phyloP scores from a whole-genome alignment of 768 basidiomycete species.

The Rhodotorula toruloides region DNA sequence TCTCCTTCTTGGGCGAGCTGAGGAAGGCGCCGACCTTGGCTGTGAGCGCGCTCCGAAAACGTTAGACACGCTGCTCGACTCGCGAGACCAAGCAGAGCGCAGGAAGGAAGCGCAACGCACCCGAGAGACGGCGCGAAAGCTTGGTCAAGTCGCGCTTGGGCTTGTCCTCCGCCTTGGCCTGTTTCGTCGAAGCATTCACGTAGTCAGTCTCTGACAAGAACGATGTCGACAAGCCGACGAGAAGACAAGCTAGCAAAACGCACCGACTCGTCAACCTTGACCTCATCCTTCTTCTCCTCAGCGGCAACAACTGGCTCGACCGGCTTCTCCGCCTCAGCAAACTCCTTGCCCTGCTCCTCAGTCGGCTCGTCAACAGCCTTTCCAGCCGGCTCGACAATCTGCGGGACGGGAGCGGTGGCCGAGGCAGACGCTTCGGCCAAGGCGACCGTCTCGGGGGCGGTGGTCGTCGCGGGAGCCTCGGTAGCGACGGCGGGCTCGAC shows the following conservation, averaged over 20 bases:
- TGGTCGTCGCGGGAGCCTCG: slow-evolving; percentile 2
- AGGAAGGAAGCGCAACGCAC: slow-evolving; percentile 20
- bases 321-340: slow-evolving; percentile 10
- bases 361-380: background rate
- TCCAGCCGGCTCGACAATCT: slow-evolving; percentile 16
- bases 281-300: background rate
- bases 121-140: slow-evolving; percentile 26
- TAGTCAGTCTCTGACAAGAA: background rate
- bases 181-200: background rate
- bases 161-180: slow-evolving; percentile 30
- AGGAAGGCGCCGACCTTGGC: slow-evolving; percentile 30
- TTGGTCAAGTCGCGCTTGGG: slow-evolving; percentile 29
- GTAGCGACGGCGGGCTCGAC: background rate
- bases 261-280: slow-evolving; percentile 31
- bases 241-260: background rate
- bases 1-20: slow-evolving; percentile 36
- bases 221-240: background rate
- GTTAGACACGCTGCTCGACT: background rate
- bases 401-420: slow-evolving; percentile 20
- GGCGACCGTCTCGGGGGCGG: slow-evolving; percentile 27
- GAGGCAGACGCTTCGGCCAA: background rate
- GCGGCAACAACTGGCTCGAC: background rate
- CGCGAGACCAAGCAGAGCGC: background rate
- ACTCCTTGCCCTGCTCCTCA: slow-evolving; percentile 4
- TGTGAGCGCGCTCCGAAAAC: background rate